These are phyloP conservation scores for Helenozyma rhizophorensis DNA, from an alignment of 805 yeast genomes.

Conservation along the genomic window DNA sequence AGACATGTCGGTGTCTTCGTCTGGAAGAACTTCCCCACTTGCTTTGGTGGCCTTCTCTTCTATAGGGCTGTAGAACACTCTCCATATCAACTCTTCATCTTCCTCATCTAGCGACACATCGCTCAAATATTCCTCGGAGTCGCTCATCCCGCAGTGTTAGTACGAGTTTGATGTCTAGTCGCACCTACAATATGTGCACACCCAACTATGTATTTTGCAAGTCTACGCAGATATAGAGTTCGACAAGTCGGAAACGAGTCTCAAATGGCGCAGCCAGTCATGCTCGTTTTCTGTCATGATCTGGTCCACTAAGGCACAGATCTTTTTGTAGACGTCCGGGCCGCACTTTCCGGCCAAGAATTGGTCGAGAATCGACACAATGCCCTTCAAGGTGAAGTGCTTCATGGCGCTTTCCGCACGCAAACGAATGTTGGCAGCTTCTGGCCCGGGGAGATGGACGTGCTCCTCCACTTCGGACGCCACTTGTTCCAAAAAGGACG, in stretches of 20 bases:
- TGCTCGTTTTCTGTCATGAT: conserved; percentile 8
- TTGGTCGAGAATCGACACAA: conserved; percentile 8
- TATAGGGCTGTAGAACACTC: conserved; percentile 35
- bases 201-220: no score
- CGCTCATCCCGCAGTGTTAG: no score
- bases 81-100: conserved; percentile 42
- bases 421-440: conserved; percentile 3
- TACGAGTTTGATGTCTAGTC: no score
- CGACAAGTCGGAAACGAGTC: no score
- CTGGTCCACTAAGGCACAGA: conserved; percentile 9
- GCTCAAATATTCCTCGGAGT: conserved; percentile 19
- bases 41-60: conserved; percentile 8
- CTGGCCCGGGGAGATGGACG: conserved; percentile 5
- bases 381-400: conserved; percentile 11
- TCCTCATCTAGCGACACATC: conserved; percentile 42
- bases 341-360: conserved; percentile 2
- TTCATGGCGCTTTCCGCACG: conserved; percentile 11
- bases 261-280: conserved; percentile 11
- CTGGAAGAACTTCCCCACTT: conserved; percentile 9
- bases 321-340: not conserved
- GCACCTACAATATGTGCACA: no score
- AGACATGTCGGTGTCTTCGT: conserved; percentile 18
- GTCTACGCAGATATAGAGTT: no score
- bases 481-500: conserved; percentile 5
- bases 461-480: not conserved